phyloP scores from a whole-genome alignment of 371 early-diverging fungal genomes.

The Mortierella sp. region DNA sequence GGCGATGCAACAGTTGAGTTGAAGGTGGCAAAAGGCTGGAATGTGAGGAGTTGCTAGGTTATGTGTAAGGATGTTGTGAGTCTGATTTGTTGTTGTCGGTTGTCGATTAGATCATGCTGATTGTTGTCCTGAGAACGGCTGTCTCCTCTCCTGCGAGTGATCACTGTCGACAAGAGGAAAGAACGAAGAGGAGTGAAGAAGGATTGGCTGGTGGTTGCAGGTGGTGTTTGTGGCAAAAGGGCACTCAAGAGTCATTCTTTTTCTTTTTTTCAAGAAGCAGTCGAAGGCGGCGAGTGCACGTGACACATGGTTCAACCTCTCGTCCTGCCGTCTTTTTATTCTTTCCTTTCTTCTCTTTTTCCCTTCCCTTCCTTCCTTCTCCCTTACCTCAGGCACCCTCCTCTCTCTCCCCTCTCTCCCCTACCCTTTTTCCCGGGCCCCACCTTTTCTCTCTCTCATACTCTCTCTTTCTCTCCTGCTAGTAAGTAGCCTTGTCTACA shows the following conservation, averaged over 20 bases:
- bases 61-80: background rate
- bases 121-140: background rate
- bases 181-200: background rate
- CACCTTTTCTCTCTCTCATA: conserved; percentile 15
- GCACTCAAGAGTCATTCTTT: background rate
- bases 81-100: background rate
- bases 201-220: background rate
- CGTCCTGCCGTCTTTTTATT: background rate
- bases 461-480: conserved; percentile 9
- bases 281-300: background rate
- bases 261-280: background rate
- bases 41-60: background rate
- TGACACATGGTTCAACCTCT: background rate
- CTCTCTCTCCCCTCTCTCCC: conserved; percentile 1
- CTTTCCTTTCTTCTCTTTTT: background rate
- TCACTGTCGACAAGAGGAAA: background rate
- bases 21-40: background rate
- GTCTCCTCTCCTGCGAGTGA: background rate
- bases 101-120: conserved; percentile 7
- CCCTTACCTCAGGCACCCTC: background rate
- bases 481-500: background rate
- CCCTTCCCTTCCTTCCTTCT: background rate
- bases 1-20: background rate
- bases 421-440: conserved; percentile 17
- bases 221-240: background rate